phyloP scores from a whole-genome alignment of 1,284 basidiomycete genomes.

The Schizopora paradoxa region DNA sequence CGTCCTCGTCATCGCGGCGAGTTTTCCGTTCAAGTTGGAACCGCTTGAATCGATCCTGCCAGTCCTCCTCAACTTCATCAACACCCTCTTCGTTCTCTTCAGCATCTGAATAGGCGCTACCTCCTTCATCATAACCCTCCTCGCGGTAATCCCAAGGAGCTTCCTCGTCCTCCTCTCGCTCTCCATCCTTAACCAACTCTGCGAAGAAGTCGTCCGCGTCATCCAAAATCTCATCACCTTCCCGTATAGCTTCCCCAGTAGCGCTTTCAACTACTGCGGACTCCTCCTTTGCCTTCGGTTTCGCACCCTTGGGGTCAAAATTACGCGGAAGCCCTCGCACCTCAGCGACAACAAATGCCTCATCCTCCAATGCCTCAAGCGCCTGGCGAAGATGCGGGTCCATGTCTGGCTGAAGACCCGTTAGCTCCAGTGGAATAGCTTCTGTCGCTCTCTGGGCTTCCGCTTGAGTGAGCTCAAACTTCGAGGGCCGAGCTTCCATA shows the following conservation, averaged over 20 bases:
- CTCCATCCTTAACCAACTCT: conserved; percentile 71
- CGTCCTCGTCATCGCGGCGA: conserved; percentile 26
- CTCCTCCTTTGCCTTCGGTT: too few species aligned
- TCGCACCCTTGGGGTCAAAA: too few species aligned
- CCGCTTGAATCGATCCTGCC: conserved; percentile 72
- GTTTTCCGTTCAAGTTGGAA: conserved; percentile 50
- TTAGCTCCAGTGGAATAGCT: conserved; percentile 74
- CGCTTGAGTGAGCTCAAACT: conserved; percentile 65
- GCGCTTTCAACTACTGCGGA: too few species aligned
- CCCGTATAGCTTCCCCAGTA: too few species aligned
- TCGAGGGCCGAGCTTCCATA: conserved; percentile 67
- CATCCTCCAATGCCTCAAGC: conserved; percentile 93
- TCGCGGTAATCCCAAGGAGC: conserved; percentile 77
- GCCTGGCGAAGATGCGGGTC: conserved; percentile 92
- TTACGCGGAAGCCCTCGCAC: too few species aligned
- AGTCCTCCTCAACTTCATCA: conserved; percentile 35
- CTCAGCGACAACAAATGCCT: conserved; percentile 91
- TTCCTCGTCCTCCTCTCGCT: conserved; percentile 53
- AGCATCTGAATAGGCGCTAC: too few species aligned
- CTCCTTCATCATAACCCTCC: conserved; percentile 40
- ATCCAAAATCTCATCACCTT: conserved; percentile 64
- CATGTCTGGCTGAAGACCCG: conserved; percentile 94
- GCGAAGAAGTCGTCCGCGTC: conserved; percentile 70
- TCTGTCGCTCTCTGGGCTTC: conserved; percentile 63
- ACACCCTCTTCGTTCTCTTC: conserved; percentile 23